phyloP scores from a whole-genome alignment of 305 asterid genomes.

The Fraxinus xanthoxyloides region DNA sequence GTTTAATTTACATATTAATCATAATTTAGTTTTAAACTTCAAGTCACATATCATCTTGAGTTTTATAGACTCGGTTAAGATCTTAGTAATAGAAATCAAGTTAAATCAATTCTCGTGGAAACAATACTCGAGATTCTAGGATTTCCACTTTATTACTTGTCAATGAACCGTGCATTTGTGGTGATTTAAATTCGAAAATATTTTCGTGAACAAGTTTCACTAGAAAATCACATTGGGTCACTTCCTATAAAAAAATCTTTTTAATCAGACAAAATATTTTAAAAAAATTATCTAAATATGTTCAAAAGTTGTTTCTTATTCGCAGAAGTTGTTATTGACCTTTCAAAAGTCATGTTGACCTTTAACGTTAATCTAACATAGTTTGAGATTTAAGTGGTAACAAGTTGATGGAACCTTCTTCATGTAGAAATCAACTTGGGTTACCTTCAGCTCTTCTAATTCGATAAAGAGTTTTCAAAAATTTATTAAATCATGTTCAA shows the following conservation, averaged over 20 bases:
- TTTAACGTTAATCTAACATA: background rate
- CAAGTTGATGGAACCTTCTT: background rate
- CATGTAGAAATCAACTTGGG: background rate
- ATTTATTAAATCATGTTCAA: background rate
- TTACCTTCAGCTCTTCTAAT: background rate
- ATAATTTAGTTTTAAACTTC: no score
- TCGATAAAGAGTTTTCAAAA: background rate
- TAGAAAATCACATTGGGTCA: background rate
- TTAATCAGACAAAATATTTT: background rate
- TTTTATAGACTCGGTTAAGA: no score
- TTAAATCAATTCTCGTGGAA: no score
- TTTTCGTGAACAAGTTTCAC: no score
- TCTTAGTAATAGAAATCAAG: no score
- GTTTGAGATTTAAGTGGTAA: background rate
- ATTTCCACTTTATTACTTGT: no score
- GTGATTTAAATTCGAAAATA: no score
- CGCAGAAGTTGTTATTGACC: background rate
- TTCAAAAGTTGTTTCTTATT: background rate
- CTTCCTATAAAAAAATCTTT: background rate
- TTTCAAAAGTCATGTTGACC: background rate
- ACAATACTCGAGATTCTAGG: no score
- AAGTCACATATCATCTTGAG: no score
- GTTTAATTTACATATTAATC: no score
- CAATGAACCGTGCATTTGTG: no score
- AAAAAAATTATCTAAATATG: background rate